Conservation (phyloP, 163 green algal genomes). For the Scenedesmus sp. region DNA sequence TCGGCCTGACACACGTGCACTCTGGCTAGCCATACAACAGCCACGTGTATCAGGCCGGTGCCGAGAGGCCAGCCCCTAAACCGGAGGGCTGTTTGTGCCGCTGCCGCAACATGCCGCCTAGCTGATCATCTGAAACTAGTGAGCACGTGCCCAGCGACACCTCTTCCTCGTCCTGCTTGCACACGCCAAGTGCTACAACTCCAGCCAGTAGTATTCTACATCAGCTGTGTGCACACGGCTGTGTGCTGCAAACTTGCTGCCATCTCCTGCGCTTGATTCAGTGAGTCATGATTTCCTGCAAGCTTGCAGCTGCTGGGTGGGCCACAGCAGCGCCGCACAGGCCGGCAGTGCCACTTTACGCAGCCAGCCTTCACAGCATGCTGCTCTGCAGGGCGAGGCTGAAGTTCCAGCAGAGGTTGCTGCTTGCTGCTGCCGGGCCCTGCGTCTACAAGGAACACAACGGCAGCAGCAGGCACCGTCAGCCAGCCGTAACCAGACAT, state of each 20-base stretch:
- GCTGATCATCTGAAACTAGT: neutral
- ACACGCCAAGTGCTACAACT: neutral
- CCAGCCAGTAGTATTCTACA: neutral
- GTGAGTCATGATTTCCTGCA: neutral
- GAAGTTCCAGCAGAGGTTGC: conserved; percentile 29
- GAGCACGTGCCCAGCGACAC: neutral
- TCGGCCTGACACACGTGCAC: neutral
- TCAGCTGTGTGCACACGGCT: neutral
- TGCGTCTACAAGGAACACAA: neutral
- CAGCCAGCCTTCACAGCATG: conserved; percentile 28
- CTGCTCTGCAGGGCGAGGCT: conserved; percentile 39
- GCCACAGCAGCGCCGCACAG: neutral
- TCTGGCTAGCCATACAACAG: neutral
- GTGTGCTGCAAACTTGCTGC: neutral
- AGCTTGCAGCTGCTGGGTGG: neutral
- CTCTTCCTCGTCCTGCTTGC: neutral
- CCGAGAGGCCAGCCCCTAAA: neutral
- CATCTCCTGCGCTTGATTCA: neutral
- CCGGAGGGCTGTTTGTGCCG: neutral
- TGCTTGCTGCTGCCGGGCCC: neutral
- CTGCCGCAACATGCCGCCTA: neutral
- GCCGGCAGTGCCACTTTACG: neutral
- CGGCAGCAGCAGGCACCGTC: neutral
- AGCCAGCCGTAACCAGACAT: neutral
- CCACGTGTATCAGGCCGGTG: neutral